phyloP scores from a whole-genome alignment of 805 yeast species.

The Myxozyma sirexii region DNA sequence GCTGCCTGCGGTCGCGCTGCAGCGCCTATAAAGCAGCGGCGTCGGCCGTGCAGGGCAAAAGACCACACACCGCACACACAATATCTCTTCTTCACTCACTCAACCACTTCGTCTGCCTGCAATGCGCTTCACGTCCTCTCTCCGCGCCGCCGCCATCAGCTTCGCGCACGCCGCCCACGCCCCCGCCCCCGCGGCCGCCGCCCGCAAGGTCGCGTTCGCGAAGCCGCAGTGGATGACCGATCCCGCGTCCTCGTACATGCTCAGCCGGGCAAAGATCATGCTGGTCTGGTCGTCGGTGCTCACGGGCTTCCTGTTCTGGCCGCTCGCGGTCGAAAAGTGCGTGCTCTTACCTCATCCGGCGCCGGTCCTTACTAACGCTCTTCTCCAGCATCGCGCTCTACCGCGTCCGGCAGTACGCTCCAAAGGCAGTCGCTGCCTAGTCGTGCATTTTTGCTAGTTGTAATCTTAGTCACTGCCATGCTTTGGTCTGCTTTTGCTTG shows the following conservation, averaged over 20 bases:
- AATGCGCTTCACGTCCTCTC: slow-evolving; percentile 13
- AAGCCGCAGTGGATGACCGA: slow-evolving; percentile 8
- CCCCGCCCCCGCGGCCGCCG: not conserved
- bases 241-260: not conserved
- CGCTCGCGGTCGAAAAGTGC: not conserved
- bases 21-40: no score
- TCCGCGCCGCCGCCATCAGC: slow-evolving; percentile 6
- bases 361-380: not conserved
- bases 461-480: not conserved
- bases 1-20: no score
- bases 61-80: no score
- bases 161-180: slow-evolving; percentile 1
- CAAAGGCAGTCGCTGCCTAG: not conserved
- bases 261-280: not conserved
- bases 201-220: not conserved
- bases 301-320: slow-evolving; percentile 2
- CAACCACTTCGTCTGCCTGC: no score
- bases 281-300: slow-evolving; percentile 1
- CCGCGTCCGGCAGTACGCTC: not conserved
- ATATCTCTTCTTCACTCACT: no score
- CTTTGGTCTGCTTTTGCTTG: not conserved
- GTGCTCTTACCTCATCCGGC: no score
- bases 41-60: no score
- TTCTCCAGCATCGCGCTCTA: not conserved
- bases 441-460: not conserved